Evolutionary conservation across 257 asterid genomes (phyloP).

Genomic region (Forsythia viridissima): DNA sequence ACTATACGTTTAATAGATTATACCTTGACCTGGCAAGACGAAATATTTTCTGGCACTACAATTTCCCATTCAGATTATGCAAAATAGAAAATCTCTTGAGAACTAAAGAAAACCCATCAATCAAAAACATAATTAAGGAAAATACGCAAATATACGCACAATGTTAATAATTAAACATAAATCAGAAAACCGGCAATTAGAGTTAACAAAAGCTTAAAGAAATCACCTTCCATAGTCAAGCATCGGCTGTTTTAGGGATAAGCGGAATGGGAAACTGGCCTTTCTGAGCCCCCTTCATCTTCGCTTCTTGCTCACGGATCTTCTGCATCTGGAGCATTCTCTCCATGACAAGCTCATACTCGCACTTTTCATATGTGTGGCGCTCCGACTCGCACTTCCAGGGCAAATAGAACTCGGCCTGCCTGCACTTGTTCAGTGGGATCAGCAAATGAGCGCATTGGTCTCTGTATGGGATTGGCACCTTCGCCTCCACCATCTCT

Average conservation of each 20-base stretch:
- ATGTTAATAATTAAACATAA: neutral
- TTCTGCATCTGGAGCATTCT: slow-evolving; percentile 98
- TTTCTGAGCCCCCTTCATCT: slow-evolving; percentile 36
- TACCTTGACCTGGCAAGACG: neutral
- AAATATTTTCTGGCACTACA: neutral
- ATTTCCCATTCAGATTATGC: neutral
- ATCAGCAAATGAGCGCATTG: slow-evolving; percentile 95
- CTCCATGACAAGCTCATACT: slow-evolving; percentile 95
- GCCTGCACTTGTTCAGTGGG: slow-evolving; percentile 90
- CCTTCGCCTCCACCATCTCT: slow-evolving; percentile 80
- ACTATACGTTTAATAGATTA: neutral
- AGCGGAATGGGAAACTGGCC: slow-evolving; percentile 58
- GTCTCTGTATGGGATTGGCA: slow-evolving; percentile 80
- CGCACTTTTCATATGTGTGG: slow-evolving; percentile 87
- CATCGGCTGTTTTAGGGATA: slow-evolving; percentile 77
- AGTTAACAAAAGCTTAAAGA: neutral
- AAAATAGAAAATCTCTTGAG: neutral
- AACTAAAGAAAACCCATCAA: neutral
- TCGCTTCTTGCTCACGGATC: slow-evolving; percentile 86
- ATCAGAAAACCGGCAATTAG: neutral
- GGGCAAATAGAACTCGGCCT: slow-evolving; percentile 81
- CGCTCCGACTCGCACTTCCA: slow-evolving; percentile 93
- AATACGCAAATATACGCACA: neutral
- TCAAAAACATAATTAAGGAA: neutral
- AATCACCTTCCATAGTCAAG: slow-evolving; percentile 51